Percentiles rank a stretch among this genome's conserved stretches.
Conservation (phyloP, 1,284 basidiomycete species). For the Fomitiporia mediterranea region DNA sequence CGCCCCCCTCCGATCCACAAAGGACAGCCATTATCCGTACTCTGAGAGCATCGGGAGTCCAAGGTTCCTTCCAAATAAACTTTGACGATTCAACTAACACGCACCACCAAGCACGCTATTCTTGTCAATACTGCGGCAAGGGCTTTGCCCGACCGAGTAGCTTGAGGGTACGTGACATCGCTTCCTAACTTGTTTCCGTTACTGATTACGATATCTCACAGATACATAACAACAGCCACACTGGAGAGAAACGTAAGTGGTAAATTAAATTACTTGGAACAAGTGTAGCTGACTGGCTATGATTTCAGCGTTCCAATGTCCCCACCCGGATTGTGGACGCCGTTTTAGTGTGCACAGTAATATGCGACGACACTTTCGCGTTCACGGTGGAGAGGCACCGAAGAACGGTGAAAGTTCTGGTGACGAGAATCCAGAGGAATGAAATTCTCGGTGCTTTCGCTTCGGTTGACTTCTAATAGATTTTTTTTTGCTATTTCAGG, state of each 20-base stretch:
- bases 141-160: conserved; percentile 79
- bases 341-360: conserved; percentile 83
- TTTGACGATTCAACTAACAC: conserved; percentile 26
- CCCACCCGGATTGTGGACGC: conserved; percentile 69
- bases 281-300: conserved; percentile 13
- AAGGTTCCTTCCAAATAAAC: conserved; percentile 11
- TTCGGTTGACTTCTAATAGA: not conserved
- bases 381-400: conserved; percentile 45
- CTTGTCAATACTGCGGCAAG: conserved; percentile 74
- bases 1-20: conserved; percentile 13
- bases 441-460: not conserved
- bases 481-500: not conserved
- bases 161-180: conserved; percentile 52
- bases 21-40: conserved; percentile 15
- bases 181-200: conserved; percentile 18
- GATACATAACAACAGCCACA: conserved; percentile 84
- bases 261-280: conserved; percentile 3
- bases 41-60: conserved; percentile 10
- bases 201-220: conserved; percentile 28
- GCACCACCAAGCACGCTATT: conserved; percentile 51
- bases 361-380: conserved; percentile 79
- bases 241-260: conserved; percentile 75
- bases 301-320: conserved; percentile 64
- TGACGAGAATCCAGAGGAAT: conserved; percentile 40
- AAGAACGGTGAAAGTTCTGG: conserved; percentile 38